A percentile compares a stretch with the other conserved stretches of the same genome.
These are phyloP conservation scores for Botrytis sinoallii DNA, from an alignment of 2,329 filamentous ascomycete genomes.

Conservation along the genomic window DNA sequence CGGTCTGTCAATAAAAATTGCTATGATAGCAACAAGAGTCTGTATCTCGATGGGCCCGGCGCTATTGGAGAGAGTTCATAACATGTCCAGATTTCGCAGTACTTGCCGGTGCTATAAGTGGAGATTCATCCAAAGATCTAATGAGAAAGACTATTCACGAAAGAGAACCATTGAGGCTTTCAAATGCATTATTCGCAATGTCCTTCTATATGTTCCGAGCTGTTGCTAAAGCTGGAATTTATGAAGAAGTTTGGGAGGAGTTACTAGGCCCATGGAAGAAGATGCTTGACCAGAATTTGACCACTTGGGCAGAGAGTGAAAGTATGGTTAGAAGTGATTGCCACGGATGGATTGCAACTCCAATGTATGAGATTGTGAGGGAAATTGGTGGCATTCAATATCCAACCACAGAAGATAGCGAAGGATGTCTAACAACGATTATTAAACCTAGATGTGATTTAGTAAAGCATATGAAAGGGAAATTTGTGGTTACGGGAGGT, in stretches of 20 bases:
- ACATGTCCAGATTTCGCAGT: slow-evolving; percentile 9
- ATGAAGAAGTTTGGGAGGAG: neutral
- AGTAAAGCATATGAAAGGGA: neutral
- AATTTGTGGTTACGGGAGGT: neutral
- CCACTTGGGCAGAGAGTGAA: slow-evolving; percentile 9
- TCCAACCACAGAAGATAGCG: too few relatives aligned
- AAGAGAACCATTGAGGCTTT: neutral
- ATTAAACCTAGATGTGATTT: neutral
- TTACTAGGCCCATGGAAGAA: neutral
- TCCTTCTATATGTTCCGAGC: slow-evolving; percentile 5
- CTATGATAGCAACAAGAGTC: neutral
- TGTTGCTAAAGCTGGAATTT: neutral
- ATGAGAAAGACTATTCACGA: neutral
- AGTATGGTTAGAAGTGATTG: slow-evolving; percentile 9
- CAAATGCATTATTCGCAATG: neutral
- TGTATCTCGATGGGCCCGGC: slow-evolving; percentile 1
- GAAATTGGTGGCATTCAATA: neutral
- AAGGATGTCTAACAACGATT: neutral
- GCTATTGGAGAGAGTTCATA: neutral
- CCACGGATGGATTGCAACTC: slow-evolving; percentile 11
- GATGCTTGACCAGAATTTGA: slow-evolving; percentile 6
- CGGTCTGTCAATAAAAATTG: neutral
- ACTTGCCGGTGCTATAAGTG: neutral
- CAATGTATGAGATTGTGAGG: slow-evolving; percentile 4
- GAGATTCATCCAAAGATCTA: neutral